phyloP scores from a whole-genome alignment of 352 stramenopile species.

The Phytopythium ostracodes region DNA sequence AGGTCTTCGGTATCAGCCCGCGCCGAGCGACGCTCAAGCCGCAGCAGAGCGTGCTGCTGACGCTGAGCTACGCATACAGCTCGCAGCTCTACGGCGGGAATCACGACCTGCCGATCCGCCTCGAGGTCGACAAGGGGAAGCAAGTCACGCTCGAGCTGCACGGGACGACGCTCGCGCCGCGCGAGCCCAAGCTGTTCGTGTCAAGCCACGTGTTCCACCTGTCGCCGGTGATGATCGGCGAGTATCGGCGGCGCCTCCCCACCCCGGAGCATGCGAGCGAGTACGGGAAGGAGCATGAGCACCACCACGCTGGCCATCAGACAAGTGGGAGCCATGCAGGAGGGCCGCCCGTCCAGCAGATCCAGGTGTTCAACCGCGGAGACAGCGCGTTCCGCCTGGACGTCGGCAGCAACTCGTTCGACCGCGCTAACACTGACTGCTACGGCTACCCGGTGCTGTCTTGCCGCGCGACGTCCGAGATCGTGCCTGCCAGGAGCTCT shows the following conservation, averaged over 20 bases:
- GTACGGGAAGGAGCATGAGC: constrained; percentile 5
- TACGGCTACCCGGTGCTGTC: constrained; percentile 53
- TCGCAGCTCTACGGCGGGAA: constrained; percentile 73
- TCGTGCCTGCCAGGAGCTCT: constrained; percentile 56
- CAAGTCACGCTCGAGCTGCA: constrained; percentile 82
- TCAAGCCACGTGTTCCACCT: constrained; percentile 51
- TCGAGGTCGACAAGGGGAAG: constrained; percentile 90
- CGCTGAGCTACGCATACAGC: constrained; percentile 62
- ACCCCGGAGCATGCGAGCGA: constrained; percentile 1
- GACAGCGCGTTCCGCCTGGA: constrained; percentile 69
- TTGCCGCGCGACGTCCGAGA: constrained; percentile 45
- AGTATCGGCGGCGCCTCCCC: constrained; percentile 29
- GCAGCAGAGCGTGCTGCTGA: constrained; percentile 54
- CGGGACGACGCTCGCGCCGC: constrained; percentile 65
- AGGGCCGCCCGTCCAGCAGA: constrained; percentile 56
- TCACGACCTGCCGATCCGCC: constrained; percentile 83
- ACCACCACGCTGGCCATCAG: constrained; percentile 2
- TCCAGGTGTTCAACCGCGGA: constrained; percentile 75
- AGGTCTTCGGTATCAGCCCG: constrained; percentile 60
- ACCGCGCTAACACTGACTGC: constrained; percentile 46
- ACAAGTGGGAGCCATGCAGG: not conserved
- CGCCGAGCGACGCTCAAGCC: constrained; percentile 53
- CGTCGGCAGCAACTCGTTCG: constrained; percentile 48
- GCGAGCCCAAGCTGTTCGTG: constrained; percentile 69
- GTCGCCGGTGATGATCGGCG: constrained; percentile 69